These are phyloP conservation scores for Phytopythium chamaehyphon DNA, from an alignment of 352 stramenopile species.

Conservation along the genomic window DNA sequence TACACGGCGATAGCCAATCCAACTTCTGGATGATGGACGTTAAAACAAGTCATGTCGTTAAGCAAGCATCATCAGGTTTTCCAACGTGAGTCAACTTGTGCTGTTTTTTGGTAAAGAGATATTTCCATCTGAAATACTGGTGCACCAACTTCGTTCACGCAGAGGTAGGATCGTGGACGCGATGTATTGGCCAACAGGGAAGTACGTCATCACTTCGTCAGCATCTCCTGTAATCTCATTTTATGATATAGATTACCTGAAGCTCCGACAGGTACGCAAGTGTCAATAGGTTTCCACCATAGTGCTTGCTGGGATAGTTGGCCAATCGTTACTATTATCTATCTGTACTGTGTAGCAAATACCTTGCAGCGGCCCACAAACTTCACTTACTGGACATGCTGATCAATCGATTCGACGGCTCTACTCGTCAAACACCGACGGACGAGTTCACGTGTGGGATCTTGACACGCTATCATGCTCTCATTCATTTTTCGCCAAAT, in stretches of 20 bases:
- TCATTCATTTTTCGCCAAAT: conserved; percentile 36
- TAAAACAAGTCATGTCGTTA: neutral
- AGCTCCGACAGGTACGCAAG: conserved; percentile 33
- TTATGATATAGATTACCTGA: conserved; percentile 44
- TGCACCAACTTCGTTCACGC: neutral
- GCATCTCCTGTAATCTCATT: conserved; percentile 48
- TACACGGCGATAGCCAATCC: conserved; percentile 24
- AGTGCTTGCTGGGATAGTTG: no score
- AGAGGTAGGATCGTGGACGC: conserved; percentile 31
- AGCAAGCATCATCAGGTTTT: neutral
- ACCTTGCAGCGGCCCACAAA: conserved; percentile 31
- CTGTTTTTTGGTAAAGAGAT: neutral
- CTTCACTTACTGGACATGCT: conserved; percentile 20
- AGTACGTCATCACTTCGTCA: conserved; percentile 44
- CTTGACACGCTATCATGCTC: conserved; percentile 20
- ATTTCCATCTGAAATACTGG: neutral
- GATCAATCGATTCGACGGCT: conserved; percentile 9
- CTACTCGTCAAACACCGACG: conserved; percentile 34
- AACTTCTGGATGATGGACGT: conserved; percentile 40
- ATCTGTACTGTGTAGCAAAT: conserved; percentile 37
- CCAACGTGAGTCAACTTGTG: neutral
- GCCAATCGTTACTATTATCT: neutral
- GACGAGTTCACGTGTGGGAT: conserved; percentile 45
- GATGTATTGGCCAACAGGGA: conserved; percentile 31
- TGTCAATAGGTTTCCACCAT: no score